Base-by-base conservation (phyloP, 1,284 basidiomycete species). In the Ganoderma meredithae region DNA sequence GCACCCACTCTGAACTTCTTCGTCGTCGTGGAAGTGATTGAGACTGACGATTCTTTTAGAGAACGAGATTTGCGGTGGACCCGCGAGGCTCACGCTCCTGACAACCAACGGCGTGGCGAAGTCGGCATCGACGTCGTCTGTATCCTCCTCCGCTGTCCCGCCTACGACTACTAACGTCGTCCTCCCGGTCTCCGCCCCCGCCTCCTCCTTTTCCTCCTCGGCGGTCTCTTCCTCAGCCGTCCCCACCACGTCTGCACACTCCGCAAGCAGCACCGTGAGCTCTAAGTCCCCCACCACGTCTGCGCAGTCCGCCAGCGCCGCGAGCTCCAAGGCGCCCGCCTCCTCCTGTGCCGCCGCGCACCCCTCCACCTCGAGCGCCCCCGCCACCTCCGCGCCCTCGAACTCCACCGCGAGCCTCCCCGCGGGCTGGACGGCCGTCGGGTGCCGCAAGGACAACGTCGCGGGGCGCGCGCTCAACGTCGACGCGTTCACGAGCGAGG, bases 21-120 rank as follows among this genome's bases (percentile, higher is more conserved):
- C 33, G 6, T 0, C 47, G 9, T 10, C 49, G 13, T 33, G 36
- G 36, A 36, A 36, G 27, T 36, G 6, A 9, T 55, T 1, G 6
- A 55, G 1, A 53, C 1, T 36, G 41, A 41, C 6, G 7, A 15
- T 47, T 39, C 27, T 12, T 25, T 43, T 47, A 71, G 70, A 43
- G 33, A 67, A 70, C 64, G 71, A 74, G 71, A 74, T 74, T 43
- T 78, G 76, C 69, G 76, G 76, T 62, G 76, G 76, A 17, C 74
- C 76, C 3, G 71, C 72, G 58, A 69, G 73, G 60, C 70, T 78
- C 31, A 69, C 74, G 31, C 69, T 76, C 36, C 60, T 77, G 60
- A 72, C 66, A 60, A 64, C 72, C 65, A 66, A 69, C 41, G 71
- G 67, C 58, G 73, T 36, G 8, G 31, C 73, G 15, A 15, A 53